Evolutionary conservation across 805 yeast species (phyloP).

Genomic region (Candida vartiovaarae): DNA sequence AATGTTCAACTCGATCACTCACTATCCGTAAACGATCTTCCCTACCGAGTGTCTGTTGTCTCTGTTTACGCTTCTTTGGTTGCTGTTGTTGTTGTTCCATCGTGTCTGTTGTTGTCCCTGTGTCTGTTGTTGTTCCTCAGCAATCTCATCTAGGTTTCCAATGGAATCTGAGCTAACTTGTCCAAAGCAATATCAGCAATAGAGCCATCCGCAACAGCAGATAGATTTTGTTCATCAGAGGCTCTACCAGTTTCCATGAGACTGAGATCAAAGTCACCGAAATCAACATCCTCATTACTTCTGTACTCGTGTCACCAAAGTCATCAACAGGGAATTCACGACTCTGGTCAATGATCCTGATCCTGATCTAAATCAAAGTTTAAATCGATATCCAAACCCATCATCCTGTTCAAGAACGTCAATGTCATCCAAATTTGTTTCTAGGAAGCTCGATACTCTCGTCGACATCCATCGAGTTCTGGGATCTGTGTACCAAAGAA

Average conservation of each 20-base stretch:
- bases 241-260: slow-evolving; percentile 19
- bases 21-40: slow-evolving; percentile 17
- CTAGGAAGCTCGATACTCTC: slow-evolving; percentile 66
- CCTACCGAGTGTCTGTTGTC: slow-evolving; percentile 10
- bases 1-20: slow-evolving; percentile 21
- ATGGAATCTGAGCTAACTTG: slow-evolving; percentile 10
- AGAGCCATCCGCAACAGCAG: slow-evolving; percentile 10
- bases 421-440: slow-evolving; percentile 28
- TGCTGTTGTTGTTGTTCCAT: slow-evolving; percentile 8
- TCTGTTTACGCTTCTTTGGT: slow-evolving; percentile 6
- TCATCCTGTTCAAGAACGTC: slow-evolving; percentile 27
- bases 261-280: slow-evolving; percentile 28
- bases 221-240: slow-evolving; percentile 15
- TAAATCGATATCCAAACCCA: slow-evolving; percentile 51
- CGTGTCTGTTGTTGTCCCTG: slow-evolving; percentile 4
- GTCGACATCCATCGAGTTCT: slow-evolving; percentile 29
- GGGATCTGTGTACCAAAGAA: slow-evolving; percentile 14
- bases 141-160: slow-evolving; percentile 17
- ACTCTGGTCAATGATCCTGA: background rate
- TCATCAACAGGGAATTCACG: slow-evolving; percentile 1
- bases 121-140: slow-evolving; percentile 5
- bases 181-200: slow-evolving; percentile 9
- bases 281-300: slow-evolving; percentile 17
- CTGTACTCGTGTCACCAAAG: slow-evolving; percentile 7
- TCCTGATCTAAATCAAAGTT: slow-evolving; percentile 31